phyloP scores from a whole-genome alignment of 805 yeast species.

The Peterozyma toletana region DNA sequence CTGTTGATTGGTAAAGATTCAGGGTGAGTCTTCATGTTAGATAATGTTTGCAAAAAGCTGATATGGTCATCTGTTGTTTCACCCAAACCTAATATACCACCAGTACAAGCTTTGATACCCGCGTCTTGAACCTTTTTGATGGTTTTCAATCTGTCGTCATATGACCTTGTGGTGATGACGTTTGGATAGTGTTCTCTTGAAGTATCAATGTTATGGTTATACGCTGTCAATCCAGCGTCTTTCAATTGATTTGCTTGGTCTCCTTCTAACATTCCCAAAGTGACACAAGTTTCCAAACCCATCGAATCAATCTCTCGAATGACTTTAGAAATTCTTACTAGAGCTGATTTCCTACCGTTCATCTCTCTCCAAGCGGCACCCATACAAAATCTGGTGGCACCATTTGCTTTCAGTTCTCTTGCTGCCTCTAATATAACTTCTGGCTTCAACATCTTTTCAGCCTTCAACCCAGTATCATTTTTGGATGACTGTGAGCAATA shows the following conservation, averaged over 20 bases:
- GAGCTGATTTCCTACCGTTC: slow-evolving; percentile 66
- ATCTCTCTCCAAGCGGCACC: slow-evolving; percentile 89
- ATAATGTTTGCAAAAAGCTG: slow-evolving; percentile 56
- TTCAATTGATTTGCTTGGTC: slow-evolving; percentile 55
- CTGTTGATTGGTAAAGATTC: slow-evolving; percentile 78
- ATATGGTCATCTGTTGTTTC: slow-evolving; percentile 68
- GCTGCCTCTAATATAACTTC: slow-evolving; percentile 65
- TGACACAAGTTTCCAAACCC: slow-evolving; percentile 74
- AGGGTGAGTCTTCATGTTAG: slow-evolving; percentile 68
- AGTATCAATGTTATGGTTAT: slow-evolving; percentile 76
- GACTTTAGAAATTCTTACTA: slow-evolving; percentile 59
- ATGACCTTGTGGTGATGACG: slow-evolving; percentile 63
- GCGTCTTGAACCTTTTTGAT: slow-evolving; percentile 55
- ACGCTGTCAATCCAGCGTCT: slow-evolving; percentile 73
- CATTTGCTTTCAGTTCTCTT: slow-evolving; percentile 55
- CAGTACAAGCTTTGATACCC: slow-evolving; percentile 67
- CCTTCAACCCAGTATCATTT: slow-evolving; percentile 64
- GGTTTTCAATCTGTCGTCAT: slow-evolving; percentile 65
- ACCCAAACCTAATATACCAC: slow-evolving; percentile 76
- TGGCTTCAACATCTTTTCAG: slow-evolving; percentile 53
- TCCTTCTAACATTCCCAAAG: slow-evolving; percentile 68
- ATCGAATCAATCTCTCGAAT: slow-evolving; percentile 54
- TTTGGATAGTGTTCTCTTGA: slow-evolving; percentile 70
- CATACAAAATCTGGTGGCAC: slow-evolving; percentile 75
- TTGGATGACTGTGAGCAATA: slow-evolving; percentile 74